phyloP scores from a whole-genome alignment of 2,329 filamentous ascomycete species.

The Penicillium digitatum region DNA sequence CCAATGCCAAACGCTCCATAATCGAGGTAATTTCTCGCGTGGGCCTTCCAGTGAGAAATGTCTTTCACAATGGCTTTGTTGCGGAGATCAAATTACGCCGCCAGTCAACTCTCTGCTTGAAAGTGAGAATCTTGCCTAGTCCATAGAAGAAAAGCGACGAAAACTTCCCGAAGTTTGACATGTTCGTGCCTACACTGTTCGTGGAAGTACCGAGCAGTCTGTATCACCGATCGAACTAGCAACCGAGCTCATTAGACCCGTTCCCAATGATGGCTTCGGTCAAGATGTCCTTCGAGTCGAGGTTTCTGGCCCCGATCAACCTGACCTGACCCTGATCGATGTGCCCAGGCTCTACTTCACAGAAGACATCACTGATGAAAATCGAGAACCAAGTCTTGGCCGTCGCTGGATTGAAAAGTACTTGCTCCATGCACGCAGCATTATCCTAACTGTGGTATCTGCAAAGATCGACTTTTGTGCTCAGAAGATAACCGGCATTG shows the following conservation, averaged over 20 bases:
- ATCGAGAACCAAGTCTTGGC: constrained; percentile 53
- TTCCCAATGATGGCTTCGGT: constrained; percentile 19
- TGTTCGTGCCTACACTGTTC: background rate
- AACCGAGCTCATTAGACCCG: constrained; percentile 50
- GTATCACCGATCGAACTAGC: constrained; percentile 51
- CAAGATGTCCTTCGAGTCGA: constrained; percentile 57
- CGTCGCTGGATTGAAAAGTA: constrained; percentile 52
- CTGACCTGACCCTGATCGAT: constrained; percentile 59
- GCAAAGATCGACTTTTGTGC: constrained; percentile 53
- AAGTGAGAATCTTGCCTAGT: constrained; percentile 43
- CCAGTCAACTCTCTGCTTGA: constrained; percentile 14
- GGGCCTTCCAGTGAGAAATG: constrained; percentile 54
- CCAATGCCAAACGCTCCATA: constrained; percentile 56
- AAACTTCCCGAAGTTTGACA: constrained; percentile 3
- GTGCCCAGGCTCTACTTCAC: constrained; percentile 57
- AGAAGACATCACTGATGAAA: constrained; percentile 45
- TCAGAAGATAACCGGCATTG: constrained; percentile 54
- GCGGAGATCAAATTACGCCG: constrained; percentile 56
- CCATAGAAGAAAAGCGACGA: constrained; percentile 8
- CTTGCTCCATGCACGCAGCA: constrained; percentile 55
- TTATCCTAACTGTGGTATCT: constrained; percentile 55
- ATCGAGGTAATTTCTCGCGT: constrained; percentile 57
- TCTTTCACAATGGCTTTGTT: constrained; percentile 53
- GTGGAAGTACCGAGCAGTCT: constrained; percentile 30
- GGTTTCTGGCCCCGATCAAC: constrained; percentile 57